Evolutionary conservation across 495 filamentous ascomycete genomes (phyloP), one percentile per base, ranked within the genome.

Genomic region (Penicillium verhagenii): DNA sequence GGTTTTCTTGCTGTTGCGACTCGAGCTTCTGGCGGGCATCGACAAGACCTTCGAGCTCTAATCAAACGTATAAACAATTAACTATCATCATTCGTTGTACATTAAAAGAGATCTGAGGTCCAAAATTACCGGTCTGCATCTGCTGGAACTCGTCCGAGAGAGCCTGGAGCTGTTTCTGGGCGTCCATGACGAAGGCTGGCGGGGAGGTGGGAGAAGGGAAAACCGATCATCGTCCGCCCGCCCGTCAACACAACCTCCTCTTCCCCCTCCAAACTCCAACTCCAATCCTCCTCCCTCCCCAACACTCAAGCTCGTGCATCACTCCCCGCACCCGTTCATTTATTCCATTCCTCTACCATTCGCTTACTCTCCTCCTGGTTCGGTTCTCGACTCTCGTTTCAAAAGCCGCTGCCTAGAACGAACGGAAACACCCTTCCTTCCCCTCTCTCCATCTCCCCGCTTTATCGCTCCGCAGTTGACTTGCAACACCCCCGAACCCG

Each of bases 1-100:
- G 73, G 69, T 97, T 97, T 69, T 98, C 94, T 67, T 96, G 88
- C 59, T 88, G 85, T 71, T 98, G 94, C 23, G 90, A 90, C 69
- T 97, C 93, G 38, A 98, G 86, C 70, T 87, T 92, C 72, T 98
- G 92, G 39, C 91, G 84, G n/a, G 93, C 86, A 18, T 85, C 77
- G 40, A 97, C 79, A 20, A 83, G 72, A 40, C 80, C 77, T 70
- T 88, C 86, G 47, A 97, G 81, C 56, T 97, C 94, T 95, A 59
- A 11, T 26, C 35, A 25, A 3, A 23, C n/a, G 4, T 14, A 48
- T 26, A 59, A 49, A 40, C 26, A 48, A 59, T 60, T 49, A 64
- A 50, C 33, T 37, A 47, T 31, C 24, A 37, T 16, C 6, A 18
- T 40, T 5, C 37, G 11, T n/a, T n/a, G n/a, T n/a, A n/a, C n/a